Evolutionary conservation across 805 yeast genomes (phyloP).

Genomic region (Teunomyces tritomae): DNA sequence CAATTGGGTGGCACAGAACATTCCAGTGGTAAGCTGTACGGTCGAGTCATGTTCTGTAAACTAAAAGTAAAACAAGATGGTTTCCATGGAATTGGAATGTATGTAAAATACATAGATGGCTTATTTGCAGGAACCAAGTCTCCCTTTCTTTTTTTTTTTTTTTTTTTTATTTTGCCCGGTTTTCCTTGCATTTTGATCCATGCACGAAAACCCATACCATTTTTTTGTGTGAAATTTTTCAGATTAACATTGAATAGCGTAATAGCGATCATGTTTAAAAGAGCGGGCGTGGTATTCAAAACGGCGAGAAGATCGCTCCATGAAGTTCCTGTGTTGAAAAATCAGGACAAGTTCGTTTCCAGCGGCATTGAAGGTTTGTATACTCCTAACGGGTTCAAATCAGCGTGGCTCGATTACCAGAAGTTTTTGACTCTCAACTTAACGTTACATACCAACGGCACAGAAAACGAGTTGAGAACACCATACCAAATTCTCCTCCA

Average conservation of each 20-base stretch:
- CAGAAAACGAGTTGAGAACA: slow-evolving; percentile 70
- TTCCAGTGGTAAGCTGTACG: slow-evolving; percentile 41
- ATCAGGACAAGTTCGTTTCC: slow-evolving; percentile 34
- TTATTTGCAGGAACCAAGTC: neutral
- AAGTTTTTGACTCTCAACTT: slow-evolving; percentile 57
- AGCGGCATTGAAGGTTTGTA: slow-evolving; percentile 65
- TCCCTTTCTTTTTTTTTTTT: no score
- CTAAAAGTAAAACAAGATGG: neutral
- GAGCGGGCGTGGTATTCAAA: slow-evolving; percentile 4
- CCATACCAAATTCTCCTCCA: slow-evolving; percentile 70
- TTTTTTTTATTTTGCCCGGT: neutral
- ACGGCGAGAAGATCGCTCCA: slow-evolving; percentile 46
- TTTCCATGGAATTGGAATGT: no score
- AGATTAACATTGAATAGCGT: slow-evolving; percentile 1
- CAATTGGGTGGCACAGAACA: slow-evolving; percentile 64
- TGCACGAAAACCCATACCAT: slow-evolving; percentile 3
- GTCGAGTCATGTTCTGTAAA: slow-evolving; percentile 10
- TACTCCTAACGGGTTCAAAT: slow-evolving; percentile 61
- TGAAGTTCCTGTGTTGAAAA: slow-evolving; percentile 56
- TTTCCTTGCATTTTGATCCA: neutral
- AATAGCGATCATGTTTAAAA: slow-evolving; percentile 5
- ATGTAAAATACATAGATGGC: neutral
- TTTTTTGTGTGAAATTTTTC: slow-evolving; percentile 8
- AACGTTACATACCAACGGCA: slow-evolving; percentile 67
- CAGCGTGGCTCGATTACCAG: slow-evolving; percentile 84